These are phyloP conservation scores for Hyaloraphidium curvatum DNA, from an alignment of 192 early-diverging fungal species.

Conservation along the genomic window DNA sequence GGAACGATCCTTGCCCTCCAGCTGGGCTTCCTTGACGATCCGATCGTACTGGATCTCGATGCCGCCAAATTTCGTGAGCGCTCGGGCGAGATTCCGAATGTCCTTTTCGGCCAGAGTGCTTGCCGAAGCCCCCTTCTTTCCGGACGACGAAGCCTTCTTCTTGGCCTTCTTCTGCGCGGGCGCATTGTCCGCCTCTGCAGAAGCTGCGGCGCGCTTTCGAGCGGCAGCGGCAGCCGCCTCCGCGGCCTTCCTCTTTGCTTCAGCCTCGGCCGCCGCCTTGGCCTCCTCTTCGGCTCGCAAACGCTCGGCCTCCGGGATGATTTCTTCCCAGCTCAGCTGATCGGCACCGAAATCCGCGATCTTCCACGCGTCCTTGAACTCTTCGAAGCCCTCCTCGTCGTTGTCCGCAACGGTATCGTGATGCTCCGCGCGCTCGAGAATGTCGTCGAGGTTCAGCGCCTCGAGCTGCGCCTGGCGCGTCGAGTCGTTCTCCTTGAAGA, in stretches of 20 bases:
- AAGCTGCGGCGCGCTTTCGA: conserved; percentile 12
- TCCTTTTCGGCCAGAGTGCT: conserved; percentile 54
- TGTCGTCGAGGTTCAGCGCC: conserved; percentile 91
- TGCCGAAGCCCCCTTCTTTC: conserved; percentile 14
- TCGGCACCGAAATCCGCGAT: conserved; percentile 66
- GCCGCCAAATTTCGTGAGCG: conserved; percentile 67
- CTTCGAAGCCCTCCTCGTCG: conserved; percentile 25
- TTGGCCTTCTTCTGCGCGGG: conserved; percentile 12
- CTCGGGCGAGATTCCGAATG: conserved; percentile 55
- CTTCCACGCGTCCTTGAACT: conserved; percentile 89
- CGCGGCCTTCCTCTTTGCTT: conserved; percentile 23
- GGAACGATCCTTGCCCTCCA: conserved; percentile 37
- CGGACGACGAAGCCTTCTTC: background rate
- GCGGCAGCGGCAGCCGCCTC: conserved; percentile 9
- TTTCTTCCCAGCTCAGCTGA: conserved; percentile 78
- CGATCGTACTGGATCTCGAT: conserved; percentile 58
- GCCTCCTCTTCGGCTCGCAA: conserved; percentile 16
- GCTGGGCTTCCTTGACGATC: conserved; percentile 60
- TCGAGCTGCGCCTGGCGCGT: conserved; percentile 58
- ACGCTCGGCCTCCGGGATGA: conserved; percentile 78
- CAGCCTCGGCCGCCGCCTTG: conserved; percentile 38
- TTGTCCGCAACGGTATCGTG: conserved; percentile 37
- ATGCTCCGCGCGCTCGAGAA: conserved; percentile 85
- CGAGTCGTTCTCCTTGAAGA: conserved; percentile 63
- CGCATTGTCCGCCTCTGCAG: background rate